Evolutionary conservation across 2,329 filamentous ascomycete species (phyloP).

Genomic region (Hortaea sp.): DNA sequence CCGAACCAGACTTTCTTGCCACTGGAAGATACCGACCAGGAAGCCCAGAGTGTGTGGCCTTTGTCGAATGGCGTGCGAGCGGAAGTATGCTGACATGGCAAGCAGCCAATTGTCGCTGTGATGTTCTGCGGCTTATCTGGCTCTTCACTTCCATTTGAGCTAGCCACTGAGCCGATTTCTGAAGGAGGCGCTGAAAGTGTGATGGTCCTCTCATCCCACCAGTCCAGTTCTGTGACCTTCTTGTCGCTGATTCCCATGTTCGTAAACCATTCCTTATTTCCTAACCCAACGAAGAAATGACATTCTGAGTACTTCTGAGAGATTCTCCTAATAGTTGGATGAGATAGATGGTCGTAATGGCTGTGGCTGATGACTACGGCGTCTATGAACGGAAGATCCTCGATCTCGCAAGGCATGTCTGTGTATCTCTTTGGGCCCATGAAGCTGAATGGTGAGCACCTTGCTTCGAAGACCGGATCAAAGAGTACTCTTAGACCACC

Average conservation of each 20-base stretch:
- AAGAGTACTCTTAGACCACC: constrained; percentile 79
- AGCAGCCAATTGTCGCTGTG: constrained; percentile 60
- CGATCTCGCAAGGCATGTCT: constrained; percentile 61
- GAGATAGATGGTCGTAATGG: constrained; percentile 87
- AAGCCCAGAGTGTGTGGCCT: constrained; percentile 73
- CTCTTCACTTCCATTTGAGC: neutral
- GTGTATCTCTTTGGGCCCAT: constrained; percentile 71
- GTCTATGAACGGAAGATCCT: constrained; percentile 68
- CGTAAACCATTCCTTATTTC: constrained; percentile 74
- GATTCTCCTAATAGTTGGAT: constrained; percentile 63
- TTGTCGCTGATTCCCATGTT: constrained; percentile 60
- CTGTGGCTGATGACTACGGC: constrained; percentile 73
- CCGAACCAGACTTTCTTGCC: constrained; percentile 77
- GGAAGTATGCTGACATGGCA: constrained; percentile 77
- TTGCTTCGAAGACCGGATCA: constrained; percentile 83
- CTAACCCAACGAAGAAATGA: constrained; percentile 81
- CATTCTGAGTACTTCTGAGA: constrained; percentile 61
- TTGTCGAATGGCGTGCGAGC: constrained; percentile 60
- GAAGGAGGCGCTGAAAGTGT: constrained; percentile 39
- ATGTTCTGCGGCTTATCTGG: constrained; percentile 39
- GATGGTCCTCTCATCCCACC: constrained; percentile 83
- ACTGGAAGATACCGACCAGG: constrained; percentile 68
- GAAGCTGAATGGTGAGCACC: constrained; percentile 67
- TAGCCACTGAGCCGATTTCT: neutral
- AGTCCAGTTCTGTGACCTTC: constrained; percentile 82